These are phyloP conservation scores for Pterocarpus macrocarpus DNA, from an alignment of 306 rosid genomes.

Conservation along the genomic window DNA sequence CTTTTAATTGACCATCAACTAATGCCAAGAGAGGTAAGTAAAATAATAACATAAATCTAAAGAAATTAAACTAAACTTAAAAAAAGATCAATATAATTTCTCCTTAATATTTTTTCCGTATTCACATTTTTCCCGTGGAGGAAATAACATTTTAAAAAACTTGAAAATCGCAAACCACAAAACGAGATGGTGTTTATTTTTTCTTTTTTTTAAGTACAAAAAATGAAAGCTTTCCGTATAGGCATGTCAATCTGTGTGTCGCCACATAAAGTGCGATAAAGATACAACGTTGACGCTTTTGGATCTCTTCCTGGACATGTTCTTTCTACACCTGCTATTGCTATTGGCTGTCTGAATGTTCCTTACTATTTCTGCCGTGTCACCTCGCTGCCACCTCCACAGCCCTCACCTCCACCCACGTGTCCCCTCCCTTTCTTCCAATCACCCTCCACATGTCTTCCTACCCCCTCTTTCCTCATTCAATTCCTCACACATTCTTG, in stretches of 20 bases:
- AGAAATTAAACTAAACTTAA: no score
- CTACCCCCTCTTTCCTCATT: neutral
- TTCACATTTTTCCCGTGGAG: neutral
- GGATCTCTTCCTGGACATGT: neutral
- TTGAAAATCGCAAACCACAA: neutral
- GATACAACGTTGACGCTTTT: neutral
- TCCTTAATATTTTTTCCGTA: no score
- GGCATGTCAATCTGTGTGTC: neutral
- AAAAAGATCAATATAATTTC: no score
- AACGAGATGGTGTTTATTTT: neutral
- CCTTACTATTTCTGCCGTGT: neutral
- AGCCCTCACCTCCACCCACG: slow-evolving; percentile 13
- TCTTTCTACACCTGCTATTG: slow-evolving; percentile 19
- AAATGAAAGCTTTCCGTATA: slow-evolving; percentile 10
- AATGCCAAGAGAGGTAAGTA: no score
- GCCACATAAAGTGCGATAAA: neutral
- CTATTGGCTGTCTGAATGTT: slow-evolving; percentile 2
- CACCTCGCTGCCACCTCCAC: slow-evolving; percentile 22
- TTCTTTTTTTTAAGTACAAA: neutral
- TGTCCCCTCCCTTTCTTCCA: neutral
- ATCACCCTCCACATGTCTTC: neutral
- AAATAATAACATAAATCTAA: no score
- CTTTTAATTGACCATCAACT: no score
- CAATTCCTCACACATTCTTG: neutral
- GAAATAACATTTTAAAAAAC: neutral